Base-by-base conservation (phyloP, 768 basidiomycete species). In the Pilatotrama ljubarskyi region DNA sequence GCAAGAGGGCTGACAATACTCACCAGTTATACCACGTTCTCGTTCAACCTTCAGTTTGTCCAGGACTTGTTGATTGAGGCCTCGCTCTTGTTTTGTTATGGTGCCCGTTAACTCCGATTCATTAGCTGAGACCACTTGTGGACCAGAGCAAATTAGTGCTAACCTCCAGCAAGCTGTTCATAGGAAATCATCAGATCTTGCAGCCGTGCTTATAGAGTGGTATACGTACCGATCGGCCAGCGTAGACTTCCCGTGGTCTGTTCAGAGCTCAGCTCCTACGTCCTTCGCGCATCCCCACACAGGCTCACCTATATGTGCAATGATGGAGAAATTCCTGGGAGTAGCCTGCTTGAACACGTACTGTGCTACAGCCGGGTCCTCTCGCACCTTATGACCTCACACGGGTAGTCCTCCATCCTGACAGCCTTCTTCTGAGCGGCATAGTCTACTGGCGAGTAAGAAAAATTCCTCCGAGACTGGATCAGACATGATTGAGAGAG, bases 31-130 rank as follows among this genome's bases (percentile, higher is more conserved):
- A 14, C 96, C 96, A 13, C 96, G 84, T 72, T 98, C 96, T 52
- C 94, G 81, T 71, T 98, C 97, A 3, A 99, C 97, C 73, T 98
- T 98, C 50, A 99, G 80, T 74, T 93, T 96, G 72, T 95, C 93
- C 58, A 95, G 74, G 15, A 95, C 88, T 70, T 95, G 93, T 69
- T 89, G 84, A 70, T 94, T 95, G 64, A 81, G 81, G 37, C 87
- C 85, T 56, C 77, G 77, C 51, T 78, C 71, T 65, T 83, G 84
- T 72, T 81, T 85, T 62, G 80, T 75, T 50, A 98, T 95, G 2
- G 95, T 96, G 6, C 89, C 89, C 37, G 95, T 97, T 62, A 96
- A 78, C 88, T 98, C 72, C 48, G 52, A 10, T 18, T 17, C 11
- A 11, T 48, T 25, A 36, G 43, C n/a, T 18, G 20, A 7, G 32